phyloP scores from a whole-genome alignment of 1,284 basidiomycete species.

The Athelia sp. region DNA sequence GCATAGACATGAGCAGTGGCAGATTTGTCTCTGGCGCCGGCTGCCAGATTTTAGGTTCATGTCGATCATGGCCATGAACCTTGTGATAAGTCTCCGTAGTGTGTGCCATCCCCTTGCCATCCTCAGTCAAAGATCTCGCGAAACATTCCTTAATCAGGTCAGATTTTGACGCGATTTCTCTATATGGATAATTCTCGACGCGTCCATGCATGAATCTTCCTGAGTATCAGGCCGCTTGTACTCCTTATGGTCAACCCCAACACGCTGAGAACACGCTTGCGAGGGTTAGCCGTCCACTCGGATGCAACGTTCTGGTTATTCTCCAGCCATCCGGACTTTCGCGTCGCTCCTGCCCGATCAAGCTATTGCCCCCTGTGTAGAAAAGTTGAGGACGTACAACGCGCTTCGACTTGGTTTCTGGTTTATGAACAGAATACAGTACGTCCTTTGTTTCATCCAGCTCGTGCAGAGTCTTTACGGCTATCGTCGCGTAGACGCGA shows the following conservation, averaged over 20 bases:
- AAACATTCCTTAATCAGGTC: slow-evolving; percentile 23
- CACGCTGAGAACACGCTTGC: slow-evolving; percentile 59
- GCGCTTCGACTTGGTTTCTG: slow-evolving; percentile 5
- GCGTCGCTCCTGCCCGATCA: slow-evolving; percentile 54
- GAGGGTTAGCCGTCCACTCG: slow-evolving; percentile 51
- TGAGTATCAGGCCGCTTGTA: slow-evolving; percentile 49
- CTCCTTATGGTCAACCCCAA: slow-evolving; percentile 48
- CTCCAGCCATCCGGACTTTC: slow-evolving; percentile 40
- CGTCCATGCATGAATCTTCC: slow-evolving; percentile 28
- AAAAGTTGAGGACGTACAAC: slow-evolving; percentile 20
- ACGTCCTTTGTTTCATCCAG: slow-evolving; percentile 32
- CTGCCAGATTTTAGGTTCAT: slow-evolving; percentile 24
- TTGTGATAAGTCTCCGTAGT: slow-evolving; percentile 24
- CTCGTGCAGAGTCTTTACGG: slow-evolving; percentile 11
- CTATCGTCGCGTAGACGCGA: background rate
- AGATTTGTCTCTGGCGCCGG: background rate
- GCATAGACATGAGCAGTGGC: background rate
- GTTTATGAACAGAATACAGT: slow-evolving; percentile 27
- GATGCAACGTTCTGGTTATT: slow-evolving; percentile 48
- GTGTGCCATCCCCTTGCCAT: slow-evolving; percentile 25
- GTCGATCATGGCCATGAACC: slow-evolving; percentile 11
- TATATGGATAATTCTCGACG: slow-evolving; percentile 10
- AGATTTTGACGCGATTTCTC: slow-evolving; percentile 16
- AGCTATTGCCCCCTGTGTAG: slow-evolving; percentile 33
- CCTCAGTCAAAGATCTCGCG: slow-evolving; percentile 17